Evolutionary conservation across 108 stramenopile genomes (phyloP).

Genomic region (Stephanodiscus minutulus): DNA sequence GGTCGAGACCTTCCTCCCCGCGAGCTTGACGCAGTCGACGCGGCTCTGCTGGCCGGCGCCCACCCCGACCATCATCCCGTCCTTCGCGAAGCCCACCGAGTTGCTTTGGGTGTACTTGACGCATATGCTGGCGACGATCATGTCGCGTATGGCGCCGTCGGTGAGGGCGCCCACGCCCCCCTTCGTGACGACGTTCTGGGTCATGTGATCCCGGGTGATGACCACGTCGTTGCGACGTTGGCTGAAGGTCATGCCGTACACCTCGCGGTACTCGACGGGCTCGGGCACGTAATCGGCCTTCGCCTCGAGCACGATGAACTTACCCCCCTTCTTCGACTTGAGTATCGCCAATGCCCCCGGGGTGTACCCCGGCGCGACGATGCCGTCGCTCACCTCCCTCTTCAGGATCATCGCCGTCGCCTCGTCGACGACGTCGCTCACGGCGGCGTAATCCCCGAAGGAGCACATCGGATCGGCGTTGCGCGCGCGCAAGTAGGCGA

Average conservation of each 20-base stretch:
- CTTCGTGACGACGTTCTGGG: constrained; percentile 55
- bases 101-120: constrained; percentile 99
- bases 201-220: constrained; percentile 80
- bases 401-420: constrained; percentile 94
- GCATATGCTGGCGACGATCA: constrained; percentile 95
- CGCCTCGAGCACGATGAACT: constrained; percentile 96
- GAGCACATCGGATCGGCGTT: constrained; percentile 99
- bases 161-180: constrained; percentile 67
- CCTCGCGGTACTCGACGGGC: constrained; percentile 95
- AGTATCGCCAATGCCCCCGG: constrained; percentile 95
- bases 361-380: constrained; percentile 98
- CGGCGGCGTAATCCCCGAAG: constrained; percentile 98
- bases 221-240: constrained; percentile 95
- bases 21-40: constrained; percentile 99
- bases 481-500: constrained; percentile 97
- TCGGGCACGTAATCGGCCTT: constrained; percentile 83
- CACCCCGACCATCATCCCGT: constrained; percentile 99
- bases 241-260: constrained; percentile 95
- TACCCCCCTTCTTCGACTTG: constrained; percentile 95
- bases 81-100: constrained; percentile 94
- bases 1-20: constrained; percentile 94
- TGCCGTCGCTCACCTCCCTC: constrained; percentile 97
- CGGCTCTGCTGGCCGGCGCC: constrained; percentile 99
- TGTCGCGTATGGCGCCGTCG: constrained; percentile 94
- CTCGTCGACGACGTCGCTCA: constrained; percentile 96